Percentiles rank a stretch among this genome's conserved stretches.
These are phyloP conservation scores for Tolypocladium cylindrosporum DNA, from an alignment of 2,329 filamentous ascomycete genomes.

Conservation along the genomic window DNA sequence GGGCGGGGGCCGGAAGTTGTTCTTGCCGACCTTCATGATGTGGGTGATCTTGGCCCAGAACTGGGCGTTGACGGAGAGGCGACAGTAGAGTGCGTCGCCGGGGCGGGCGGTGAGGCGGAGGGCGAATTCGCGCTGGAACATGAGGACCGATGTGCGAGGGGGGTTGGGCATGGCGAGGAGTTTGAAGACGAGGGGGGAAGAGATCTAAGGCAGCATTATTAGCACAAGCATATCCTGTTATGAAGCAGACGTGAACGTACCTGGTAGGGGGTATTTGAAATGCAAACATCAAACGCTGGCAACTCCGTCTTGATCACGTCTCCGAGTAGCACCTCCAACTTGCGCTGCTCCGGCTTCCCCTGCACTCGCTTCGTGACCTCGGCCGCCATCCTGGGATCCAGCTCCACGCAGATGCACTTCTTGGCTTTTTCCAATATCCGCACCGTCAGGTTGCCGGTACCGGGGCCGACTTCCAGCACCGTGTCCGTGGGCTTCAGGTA, in stretches of 20 bases:
- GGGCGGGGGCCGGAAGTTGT: conserved; percentile 94
- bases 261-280: conserved; percentile 58
- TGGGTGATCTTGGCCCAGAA: conserved; percentile 63
- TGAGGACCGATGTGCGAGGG: conserved; percentile 77
- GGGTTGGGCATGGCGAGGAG: conserved; percentile 73
- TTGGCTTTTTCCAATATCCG: conserved; percentile 82
- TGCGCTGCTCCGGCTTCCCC: conserved; percentile 73
- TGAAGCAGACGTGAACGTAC: conserved; percentile 19
- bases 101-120: conserved; percentile 81
- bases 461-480: conserved; percentile 87
- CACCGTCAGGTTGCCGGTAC: conserved; percentile 81
- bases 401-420: conserved; percentile 73
- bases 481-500: conserved; percentile 82
- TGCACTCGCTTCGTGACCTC: conserved; percentile 92
- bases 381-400: conserved; percentile 93
- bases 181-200: conserved; percentile 83
- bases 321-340: conserved; percentile 78
- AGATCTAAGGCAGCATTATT: conserved; percentile 48
- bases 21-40: conserved; percentile 89
- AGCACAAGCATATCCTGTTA: neutral
- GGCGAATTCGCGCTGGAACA: conserved; percentile 95
- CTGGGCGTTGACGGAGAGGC: conserved; percentile 87
- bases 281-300: conserved; percentile 70
- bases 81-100: conserved; percentile 79
- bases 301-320: conserved; percentile 80